These are phyloP conservation scores for Crataegus laevigata DNA, from an alignment of 306 rosid species.

Conservation along the genomic window DNA sequence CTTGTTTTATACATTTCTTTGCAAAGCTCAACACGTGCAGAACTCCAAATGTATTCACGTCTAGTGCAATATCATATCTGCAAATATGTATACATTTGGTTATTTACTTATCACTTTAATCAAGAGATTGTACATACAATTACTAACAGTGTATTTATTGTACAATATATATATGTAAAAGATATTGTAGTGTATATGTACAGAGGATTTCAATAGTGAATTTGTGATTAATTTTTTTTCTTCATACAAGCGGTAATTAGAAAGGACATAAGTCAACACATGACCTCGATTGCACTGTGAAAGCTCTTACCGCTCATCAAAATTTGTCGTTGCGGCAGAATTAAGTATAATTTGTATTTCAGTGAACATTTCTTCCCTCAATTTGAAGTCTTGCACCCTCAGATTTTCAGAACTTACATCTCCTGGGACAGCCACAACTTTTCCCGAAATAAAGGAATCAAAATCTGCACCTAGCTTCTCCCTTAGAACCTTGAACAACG, in stretches of 20 bases:
- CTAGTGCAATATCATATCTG: slow-evolving; percentile 31
- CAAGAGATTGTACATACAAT: not conserved
- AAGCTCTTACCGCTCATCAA: slow-evolving; percentile 22
- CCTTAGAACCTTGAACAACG: not conserved
- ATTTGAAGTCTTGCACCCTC: slow-evolving; percentile 16
- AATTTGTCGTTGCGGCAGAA: slow-evolving; percentile 25
- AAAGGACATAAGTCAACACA: not conserved
- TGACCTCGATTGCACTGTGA: not conserved
- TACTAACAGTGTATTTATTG: not conserved
- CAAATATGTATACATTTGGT: not conserved
- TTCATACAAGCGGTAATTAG: too few species aligned
- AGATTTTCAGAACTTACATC: slow-evolving; percentile 19
- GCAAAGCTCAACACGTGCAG: slow-evolving; percentile 10
- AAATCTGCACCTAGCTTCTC: not conserved
- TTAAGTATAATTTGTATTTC: slow-evolving; percentile 21
- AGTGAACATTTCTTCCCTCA: not conserved
- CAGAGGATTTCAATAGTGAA: too few species aligned
- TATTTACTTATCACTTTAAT: not conserved
- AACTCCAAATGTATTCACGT: slow-evolving; percentile 24
- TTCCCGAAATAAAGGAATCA: slow-evolving; percentile 17
- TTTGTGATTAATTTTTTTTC: too few species aligned
- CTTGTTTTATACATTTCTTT: slow-evolving; percentile 12
- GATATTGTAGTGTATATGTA: too few species aligned
- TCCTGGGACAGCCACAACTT: slow-evolving; percentile 17
- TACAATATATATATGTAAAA: too few species aligned